Conservation (phyloP, 148 eudicot genomes). For the Bassia scoparia region DNA sequence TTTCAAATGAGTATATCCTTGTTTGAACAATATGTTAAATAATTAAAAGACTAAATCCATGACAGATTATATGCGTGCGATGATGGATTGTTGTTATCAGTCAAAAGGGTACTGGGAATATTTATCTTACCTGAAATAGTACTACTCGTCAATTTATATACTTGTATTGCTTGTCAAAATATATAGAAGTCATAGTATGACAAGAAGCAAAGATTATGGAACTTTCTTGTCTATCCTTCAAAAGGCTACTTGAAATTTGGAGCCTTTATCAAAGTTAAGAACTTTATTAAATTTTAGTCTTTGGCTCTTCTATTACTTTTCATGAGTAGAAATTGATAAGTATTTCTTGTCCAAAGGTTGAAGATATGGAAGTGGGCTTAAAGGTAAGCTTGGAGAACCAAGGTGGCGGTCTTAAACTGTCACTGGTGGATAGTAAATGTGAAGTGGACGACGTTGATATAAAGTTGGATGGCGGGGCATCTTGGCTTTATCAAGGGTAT, state of each 20-base stretch:
- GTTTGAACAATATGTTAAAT: neutral
- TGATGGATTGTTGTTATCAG: too few relatives aligned
- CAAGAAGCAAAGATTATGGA: too few relatives aligned
- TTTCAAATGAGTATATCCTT: neutral
- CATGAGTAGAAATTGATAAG: slow-evolving; percentile 24
- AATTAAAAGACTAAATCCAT: neutral
- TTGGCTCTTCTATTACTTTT: neutral
- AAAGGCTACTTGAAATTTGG: neutral
- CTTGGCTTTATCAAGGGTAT: slow-evolving; percentile 99
- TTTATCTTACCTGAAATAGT: too few relatives aligned
- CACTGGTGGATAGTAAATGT: slow-evolving; percentile 67
- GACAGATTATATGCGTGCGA: neutral
- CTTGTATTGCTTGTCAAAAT: too few relatives aligned
- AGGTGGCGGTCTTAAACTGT: slow-evolving; percentile 55
- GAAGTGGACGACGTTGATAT: slow-evolving; percentile 59
- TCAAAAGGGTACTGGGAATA: too few relatives aligned
- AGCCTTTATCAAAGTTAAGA: neutral
- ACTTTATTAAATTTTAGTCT: neutral
- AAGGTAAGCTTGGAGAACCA: slow-evolving; percentile 47
- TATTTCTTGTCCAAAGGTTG: slow-evolving; percentile 52
- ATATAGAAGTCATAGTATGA: too few relatives aligned
- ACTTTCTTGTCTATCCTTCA: neutral
- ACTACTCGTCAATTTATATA: too few relatives aligned
- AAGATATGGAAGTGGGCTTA: slow-evolving; percentile 74
- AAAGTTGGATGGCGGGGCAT: slow-evolving; percentile 77